A percentile compares a stretch with the other conserved stretches of the same genome.
Evolutionary conservation across 169 alveolate genomes (phyloP).

Genomic region (Prorocentrum cordatum): DNA sequence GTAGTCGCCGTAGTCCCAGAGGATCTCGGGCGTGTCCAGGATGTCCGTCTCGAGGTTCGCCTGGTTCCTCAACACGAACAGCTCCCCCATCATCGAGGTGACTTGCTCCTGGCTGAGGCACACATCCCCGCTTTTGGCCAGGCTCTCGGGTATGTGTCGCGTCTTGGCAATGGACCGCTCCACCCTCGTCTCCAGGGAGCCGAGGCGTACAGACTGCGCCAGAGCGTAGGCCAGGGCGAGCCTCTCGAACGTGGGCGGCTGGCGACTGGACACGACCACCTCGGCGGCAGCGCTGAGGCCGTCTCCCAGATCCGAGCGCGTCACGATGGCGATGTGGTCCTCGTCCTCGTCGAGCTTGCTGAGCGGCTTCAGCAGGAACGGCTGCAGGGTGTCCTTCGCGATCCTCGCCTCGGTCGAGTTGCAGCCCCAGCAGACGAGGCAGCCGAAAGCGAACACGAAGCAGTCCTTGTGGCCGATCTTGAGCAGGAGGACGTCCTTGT

Average conservation of each 20-base stretch:
- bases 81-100: constrained; percentile 42
- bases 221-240: constrained; percentile 17
- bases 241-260: not conserved
- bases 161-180: constrained; percentile 21
- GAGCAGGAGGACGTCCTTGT: constrained; percentile 26
- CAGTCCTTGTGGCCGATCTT: constrained; percentile 45
- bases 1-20: constrained; percentile 44
- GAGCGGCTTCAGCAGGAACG: not conserved
- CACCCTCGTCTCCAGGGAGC: not conserved
- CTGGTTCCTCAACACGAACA: constrained; percentile 35
- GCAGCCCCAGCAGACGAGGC: constrained; percentile 58
- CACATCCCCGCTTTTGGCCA: not conserved
- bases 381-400: not conserved
- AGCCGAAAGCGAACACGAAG: constrained; percentile 45
- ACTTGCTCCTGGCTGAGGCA: constrained; percentile 24
- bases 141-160: too few relatives aligned
- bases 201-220: constrained; percentile 50
- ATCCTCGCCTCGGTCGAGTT: not conserved
- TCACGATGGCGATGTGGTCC: constrained; percentile 8
- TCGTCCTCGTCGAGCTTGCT: not conserved
- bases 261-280: not conserved
- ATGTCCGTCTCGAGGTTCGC: constrained; percentile 52
- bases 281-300: not conserved
- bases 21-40: constrained; percentile 49
- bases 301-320: too few relatives aligned